Evolutionary conservation across 2,329 filamentous ascomycete species (phyloP).

Genomic region (Apiospora rasikravindrae): DNA sequence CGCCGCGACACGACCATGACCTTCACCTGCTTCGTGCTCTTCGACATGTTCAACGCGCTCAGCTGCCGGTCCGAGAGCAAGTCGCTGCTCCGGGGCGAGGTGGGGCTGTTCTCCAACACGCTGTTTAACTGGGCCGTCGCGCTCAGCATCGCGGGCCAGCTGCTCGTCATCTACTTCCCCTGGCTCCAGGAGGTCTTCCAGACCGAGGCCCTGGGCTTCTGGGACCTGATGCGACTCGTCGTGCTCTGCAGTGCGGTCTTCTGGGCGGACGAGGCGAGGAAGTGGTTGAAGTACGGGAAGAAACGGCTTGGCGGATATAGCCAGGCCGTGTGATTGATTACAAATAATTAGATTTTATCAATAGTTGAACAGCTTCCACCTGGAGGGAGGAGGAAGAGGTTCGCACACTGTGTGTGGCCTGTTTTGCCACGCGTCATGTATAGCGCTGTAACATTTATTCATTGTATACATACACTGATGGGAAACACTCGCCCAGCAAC

Average conservation of each 20-base stretch:
- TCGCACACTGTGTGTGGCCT: neutral
- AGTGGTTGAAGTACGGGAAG: slow-evolving; percentile 71
- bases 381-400: neutral
- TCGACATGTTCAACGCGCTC: slow-evolving; percentile 99
- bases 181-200: slow-evolving; percentile 95
- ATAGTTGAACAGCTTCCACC: neutral
- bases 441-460: slow-evolving; percentile 6
- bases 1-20: slow-evolving; percentile 98
- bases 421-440: slow-evolving; percentile 13
- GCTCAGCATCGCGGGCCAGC: slow-evolving; percentile 82
- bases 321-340: slow-evolving; percentile 59
- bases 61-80: slow-evolving; percentile 92
- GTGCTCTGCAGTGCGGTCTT: slow-evolving; percentile 87
- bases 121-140: slow-evolving; percentile 97
- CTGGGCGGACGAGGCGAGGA: slow-evolving; percentile 91
- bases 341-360: neutral
- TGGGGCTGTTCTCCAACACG: slow-evolving; percentile 82
- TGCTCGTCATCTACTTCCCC: slow-evolving; percentile 92
- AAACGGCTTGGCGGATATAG: slow-evolving; percentile 67
- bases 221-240: slow-evolving; percentile 76
- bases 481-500: neutral
- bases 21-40: slow-evolving; percentile 97
- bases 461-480: slow-evolving; percentile 17
- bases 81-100: slow-evolving; percentile 84
- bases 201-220: slow-evolving; percentile 80